Evolutionary conservation across 2,329 filamentous ascomycete species (phyloP).

Genomic region (Claviceps africana): DNA sequence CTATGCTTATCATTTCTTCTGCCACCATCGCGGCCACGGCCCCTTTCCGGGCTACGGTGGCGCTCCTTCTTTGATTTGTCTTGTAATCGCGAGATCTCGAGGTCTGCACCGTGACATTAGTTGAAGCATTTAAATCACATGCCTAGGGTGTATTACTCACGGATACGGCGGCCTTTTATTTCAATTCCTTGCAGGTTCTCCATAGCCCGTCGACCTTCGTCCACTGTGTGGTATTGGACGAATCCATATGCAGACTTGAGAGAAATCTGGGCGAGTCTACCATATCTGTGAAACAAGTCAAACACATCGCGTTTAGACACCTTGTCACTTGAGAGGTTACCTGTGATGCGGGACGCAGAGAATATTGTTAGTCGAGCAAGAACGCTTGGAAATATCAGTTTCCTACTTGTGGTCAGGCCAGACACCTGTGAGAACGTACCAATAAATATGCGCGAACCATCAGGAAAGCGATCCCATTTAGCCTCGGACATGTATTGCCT

Average conservation of each 20-base stretch:
- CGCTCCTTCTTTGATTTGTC: slow-evolving; percentile 54
- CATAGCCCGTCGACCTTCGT: slow-evolving; percentile 62
- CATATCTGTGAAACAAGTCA: slow-evolving; percentile 74
- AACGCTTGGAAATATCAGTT: background rate
- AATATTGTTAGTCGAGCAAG: slow-evolving; percentile 6
- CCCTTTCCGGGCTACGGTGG: slow-evolving; percentile 48
- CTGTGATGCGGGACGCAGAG: slow-evolving; percentile 29
- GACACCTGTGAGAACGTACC: slow-evolving; percentile 36
- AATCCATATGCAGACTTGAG: slow-evolving; percentile 96
- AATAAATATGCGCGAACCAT: slow-evolving; percentile 66
- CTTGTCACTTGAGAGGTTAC: slow-evolving; percentile 83
- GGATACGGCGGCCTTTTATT: slow-evolving; percentile 81
- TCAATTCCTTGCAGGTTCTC: slow-evolving; percentile 65
- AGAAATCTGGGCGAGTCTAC: slow-evolving; percentile 81
- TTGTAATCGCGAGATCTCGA: slow-evolving; percentile 81
- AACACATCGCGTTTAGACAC: slow-evolving; percentile 92
- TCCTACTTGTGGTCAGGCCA: slow-evolving; percentile 1
- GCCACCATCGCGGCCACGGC: slow-evolving; percentile 27
- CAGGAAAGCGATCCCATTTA: slow-evolving; percentile 68
- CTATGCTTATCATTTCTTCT: slow-evolving; percentile 33
- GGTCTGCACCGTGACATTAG: slow-evolving; percentile 37
- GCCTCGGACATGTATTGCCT: slow-evolving; percentile 62
- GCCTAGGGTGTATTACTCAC: slow-evolving; percentile 40
- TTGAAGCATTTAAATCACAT: background rate
- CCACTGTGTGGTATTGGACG: slow-evolving; percentile 73